Evolutionary conservation across 2,329 filamentous ascomycete genomes (phyloP), one percentile per base, ranked within the genome.

Genomic region (Helminthosporium solani): DNA sequence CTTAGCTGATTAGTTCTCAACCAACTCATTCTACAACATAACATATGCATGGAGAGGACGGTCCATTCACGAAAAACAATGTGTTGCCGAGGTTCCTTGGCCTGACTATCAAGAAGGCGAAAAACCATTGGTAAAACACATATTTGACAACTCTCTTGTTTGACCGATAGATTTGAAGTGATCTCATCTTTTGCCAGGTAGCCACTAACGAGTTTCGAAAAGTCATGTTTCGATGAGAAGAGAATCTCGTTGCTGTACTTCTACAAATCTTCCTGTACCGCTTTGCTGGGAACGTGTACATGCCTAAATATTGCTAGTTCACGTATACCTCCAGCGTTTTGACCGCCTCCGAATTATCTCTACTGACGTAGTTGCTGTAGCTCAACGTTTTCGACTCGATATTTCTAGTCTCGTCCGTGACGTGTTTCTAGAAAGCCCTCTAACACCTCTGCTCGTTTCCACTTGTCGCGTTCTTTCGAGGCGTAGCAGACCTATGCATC

Each of bases 201-300:
- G 4, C 54, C 57, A 8, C 36, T 47, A 7, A 47, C 43, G 21
- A 47, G 20, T 37, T 54, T 54, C 33, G 61, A 33, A 12, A 54
- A 46, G 3, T 18, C 42, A 31, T 44, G 47, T 31, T 46, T 34
- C 18, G 59, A 35, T 7, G 44, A 42, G 21, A 42, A 46, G 19
- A 56, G 38, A 31, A 50, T 46, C 9, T 48, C 33, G 12, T 52
- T 35, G 1, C 53, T 54, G 42, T 55, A 51, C 19, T 55, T 57
- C 19, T 46, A 35, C 25, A 31, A 46, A 28, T 59, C 58, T 23
- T 54, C 46, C 23, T 45, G 34, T 11, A 63, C 53, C 18, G 51
- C 53, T n/a, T 47, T 44, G 37, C 56, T 61, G 9, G 50, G 52
- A 9, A 49, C 55, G 47, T 63, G 60, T 4, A 63, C 60, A 19